Percentiles rank a stretch among this genome's conserved stretches.
Conservation (phyloP, 2,329 filamentous ascomycete genomes). For the Tolypocladium nubicola region DNA sequence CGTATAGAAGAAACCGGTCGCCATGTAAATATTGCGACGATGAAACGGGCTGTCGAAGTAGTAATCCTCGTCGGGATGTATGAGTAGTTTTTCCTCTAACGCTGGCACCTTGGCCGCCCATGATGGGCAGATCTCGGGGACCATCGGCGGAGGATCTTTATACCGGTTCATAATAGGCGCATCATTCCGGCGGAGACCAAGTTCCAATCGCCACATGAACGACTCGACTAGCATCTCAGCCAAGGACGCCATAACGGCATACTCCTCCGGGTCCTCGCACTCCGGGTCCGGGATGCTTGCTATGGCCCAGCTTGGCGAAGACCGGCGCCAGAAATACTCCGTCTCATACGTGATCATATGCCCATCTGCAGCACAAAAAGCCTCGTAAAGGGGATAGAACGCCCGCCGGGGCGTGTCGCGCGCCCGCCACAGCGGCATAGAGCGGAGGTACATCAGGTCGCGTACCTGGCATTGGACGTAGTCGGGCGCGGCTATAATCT, state of each 20-base stretch:
- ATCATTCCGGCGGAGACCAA: conserved; percentile 9
- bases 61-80: not conserved
- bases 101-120: conserved; percentile 3
- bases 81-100: conserved; percentile 1
- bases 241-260: conserved; percentile 12
- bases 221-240: conserved; percentile 11
- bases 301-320: conserved; percentile 8
- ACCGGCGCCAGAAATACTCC: conserved; percentile 16
- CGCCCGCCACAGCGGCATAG: conserved; percentile 7
- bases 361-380: conserved; percentile 13
- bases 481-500: conserved; percentile 6
- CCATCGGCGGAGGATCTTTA: not conserved
- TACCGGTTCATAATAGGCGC: not conserved
- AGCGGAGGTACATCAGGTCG: conserved; percentile 6
- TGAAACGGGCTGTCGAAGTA: conserved; percentile 6
- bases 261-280: conserved; percentile 10
- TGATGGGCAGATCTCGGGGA: conserved; percentile 1
- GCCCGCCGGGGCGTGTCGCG: conserved; percentile 16
- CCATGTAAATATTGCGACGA: conserved; percentile 5
- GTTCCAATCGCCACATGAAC: conserved; percentile 13
- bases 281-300: conserved; percentile 9
- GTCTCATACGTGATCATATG: conserved; percentile 13
- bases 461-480: conserved; percentile 2
- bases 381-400: conserved; percentile 17
- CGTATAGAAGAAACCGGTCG: conserved; percentile 6